Evolutionary conservation across 1,284 basidiomycete species (phyloP), one percentile per base, ranked within the genome.

Genomic region (Boletus mariae): DNA sequence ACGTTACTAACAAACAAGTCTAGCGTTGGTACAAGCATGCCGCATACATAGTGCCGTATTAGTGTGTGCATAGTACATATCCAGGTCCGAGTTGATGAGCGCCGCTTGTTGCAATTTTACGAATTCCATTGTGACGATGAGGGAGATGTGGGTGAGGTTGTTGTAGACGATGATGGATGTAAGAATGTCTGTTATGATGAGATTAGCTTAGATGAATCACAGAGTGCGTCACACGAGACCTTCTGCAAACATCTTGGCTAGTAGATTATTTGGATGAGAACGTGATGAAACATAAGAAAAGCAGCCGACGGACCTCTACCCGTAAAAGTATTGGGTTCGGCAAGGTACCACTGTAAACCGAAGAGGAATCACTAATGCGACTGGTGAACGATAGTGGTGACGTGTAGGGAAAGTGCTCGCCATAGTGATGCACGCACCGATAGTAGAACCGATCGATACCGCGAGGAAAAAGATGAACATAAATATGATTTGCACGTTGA

Each of bases 91-190:
- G 71, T 98, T 99, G 79, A 99, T 99, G 51, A 98, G 82, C 47
- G 90, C 87, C 0, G 97, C 95, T 73, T 98, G 97, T 71, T 98
- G 94, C 66, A 90, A 98, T 71, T 98, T 98, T 77, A 99, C 97
- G 28, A 99, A 90, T 74, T 99, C 97, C 89, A 99, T 98, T 1
- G 97, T 98, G 65, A 99, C 96, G 67, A 99, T 97, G 60, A 99
- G 85, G 56, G 96, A 99, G 68, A 99, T 99, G 7, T 97, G 97
- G 59, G 99, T 98, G 62, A 99, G 78, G 74, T 99, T 99, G 79
- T 98, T 99, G 80, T 98, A 98, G 38, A 98, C 81, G 69, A 99
- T 98, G 73, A 99, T 93, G 75, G 98, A 99, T 1, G 97, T 99
- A 45, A 99, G 78, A 56, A 99, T 94, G 70, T 98, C 96, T 88